Evolutionary conservation across 2,329 filamentous ascomycete genomes (phyloP).

Genomic region (Setomelanomma holmii): DNA sequence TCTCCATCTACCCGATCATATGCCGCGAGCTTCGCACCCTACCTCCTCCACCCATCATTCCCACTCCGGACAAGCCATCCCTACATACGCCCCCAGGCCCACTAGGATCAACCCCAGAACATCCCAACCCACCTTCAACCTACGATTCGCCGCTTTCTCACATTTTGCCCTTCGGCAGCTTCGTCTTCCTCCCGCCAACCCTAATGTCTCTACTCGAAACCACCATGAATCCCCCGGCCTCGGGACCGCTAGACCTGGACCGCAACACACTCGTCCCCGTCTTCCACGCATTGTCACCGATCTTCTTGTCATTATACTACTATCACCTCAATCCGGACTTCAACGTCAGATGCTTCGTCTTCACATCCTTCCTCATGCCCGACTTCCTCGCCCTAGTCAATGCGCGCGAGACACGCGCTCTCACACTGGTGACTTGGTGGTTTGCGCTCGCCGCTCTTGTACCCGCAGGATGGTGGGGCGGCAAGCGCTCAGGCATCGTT

Average conservation of each 20-base stretch:
- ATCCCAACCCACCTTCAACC: conserved; percentile 36
- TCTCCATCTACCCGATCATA: conserved; percentile 38
- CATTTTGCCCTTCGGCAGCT: conserved; percentile 7
- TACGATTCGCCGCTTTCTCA: conserved; percentile 20
- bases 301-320: conserved; percentile 44
- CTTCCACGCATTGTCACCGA: conserved; percentile 40
- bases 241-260: conserved; percentile 28
- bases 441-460: conserved; percentile 32
- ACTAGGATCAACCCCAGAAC: conserved; percentile 25
- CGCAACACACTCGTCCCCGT: conserved; percentile 28
- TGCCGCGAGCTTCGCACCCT: conserved; percentile 35
- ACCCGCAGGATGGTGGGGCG: conserved; percentile 37
- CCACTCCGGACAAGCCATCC: conserved; percentile 10
- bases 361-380: conserved; percentile 39
- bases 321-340: conserved; percentile 38
- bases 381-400: conserved; percentile 36
- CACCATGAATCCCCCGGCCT: conserved; percentile 16
- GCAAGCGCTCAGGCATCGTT: conserved; percentile 16
- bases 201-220: conserved; percentile 31
- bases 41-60: conserved; percentile 34
- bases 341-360: conserved; percentile 36
- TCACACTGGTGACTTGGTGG: conserved; percentile 40
- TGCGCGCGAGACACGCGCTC: conserved; percentile 29
- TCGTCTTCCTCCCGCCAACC: conserved; percentile 38
- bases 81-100: conserved; percentile 18